Base-by-base conservation (phyloP, 2,329 filamentous ascomycete genomes). In the Helicocarpus griseus region DNA sequence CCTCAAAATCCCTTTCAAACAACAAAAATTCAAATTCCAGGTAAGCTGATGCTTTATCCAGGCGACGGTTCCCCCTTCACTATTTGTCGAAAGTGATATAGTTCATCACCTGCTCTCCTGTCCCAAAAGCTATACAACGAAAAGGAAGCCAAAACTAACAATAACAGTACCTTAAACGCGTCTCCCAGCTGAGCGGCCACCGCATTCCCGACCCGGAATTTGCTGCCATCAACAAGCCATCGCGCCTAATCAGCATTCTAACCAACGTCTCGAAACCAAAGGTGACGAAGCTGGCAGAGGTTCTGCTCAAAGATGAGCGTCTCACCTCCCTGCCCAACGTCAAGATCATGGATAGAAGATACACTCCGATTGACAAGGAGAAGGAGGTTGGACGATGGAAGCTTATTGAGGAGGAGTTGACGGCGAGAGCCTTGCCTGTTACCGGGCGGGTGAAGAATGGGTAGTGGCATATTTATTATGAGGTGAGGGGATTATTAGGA, bases 151-250 rank as follows among this genome's bases (percentile, higher is more conserved):
- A n/a, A 35, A 46, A 31, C n/a, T 21, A 9, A 8, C 19, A 35
- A 13, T 8, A 29, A 24, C 58, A 96, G 90, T 77, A 93, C 57
- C 73, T 83, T 61, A 95, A 95, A 72, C 84, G 88, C 53, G 73
- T 89, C 55, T 81, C 85, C 66, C 86, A 93, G 66, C 76, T 95
- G 54, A 90, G 85, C n/a, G 87, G 88, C 54, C 80, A 83, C 55
- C 79, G 81, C 53, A 75, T 95, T 57, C 76, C 86, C 14, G 91
- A 96, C 68, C 74, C 80, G 44, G 77, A 79, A 58, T 77, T 94
- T 54, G 70, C 73, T 47, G 71, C 74, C 41, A 73, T 81, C 54
- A 69, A 67, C 48, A 82, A 76, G 7, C 73, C 81, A 35, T 72
- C 74, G 51, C 67, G 76, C 26, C 67, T 87, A 48, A 67, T 87